These are phyloP conservation scores for Naganishia albida DNA, from an alignment of 1,284 basidiomycete species.

Conservation along the genomic window DNA sequence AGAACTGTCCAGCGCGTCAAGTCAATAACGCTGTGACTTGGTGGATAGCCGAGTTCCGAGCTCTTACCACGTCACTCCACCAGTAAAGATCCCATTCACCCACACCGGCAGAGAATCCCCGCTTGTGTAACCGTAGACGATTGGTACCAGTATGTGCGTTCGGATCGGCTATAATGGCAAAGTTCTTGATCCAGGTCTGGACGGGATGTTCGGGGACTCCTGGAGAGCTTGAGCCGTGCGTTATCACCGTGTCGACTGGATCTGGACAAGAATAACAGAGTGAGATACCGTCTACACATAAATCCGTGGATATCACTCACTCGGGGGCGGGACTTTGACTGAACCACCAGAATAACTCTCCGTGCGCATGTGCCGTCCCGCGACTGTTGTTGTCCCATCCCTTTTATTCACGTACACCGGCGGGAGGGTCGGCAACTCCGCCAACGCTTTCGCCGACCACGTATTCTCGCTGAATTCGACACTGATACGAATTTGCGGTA, in stretches of 20 bases:
- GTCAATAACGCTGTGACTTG: neutral
- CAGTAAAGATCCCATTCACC: conserved; percentile 21
- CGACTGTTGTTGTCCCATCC: neutral
- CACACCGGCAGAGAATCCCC: conserved; percentile 1
- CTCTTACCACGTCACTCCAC: conserved; percentile 21
- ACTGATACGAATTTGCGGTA: conserved; percentile 1
- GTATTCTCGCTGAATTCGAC: conserved; percentile 16
- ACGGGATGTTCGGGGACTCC: conserved; percentile 16
- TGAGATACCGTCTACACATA: too few relatives aligned
- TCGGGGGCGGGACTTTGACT: conserved; percentile 2
- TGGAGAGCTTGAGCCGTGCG: conserved; percentile 5
- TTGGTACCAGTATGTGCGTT: neutral
- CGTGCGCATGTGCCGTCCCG: conserved; percentile 13
- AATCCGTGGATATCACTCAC: too few relatives aligned
- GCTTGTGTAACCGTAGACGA: neutral
- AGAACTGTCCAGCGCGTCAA: neutral
- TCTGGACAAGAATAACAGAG: neutral
- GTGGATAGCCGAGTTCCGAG: neutral
- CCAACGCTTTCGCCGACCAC: neutral
- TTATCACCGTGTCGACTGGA: conserved; percentile 4
- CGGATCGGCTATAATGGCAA: conserved; percentile 9
- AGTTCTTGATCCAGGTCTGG: conserved; percentile 17
- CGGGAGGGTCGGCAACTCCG: conserved; percentile 1
- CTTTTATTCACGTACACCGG: conserved; percentile 4
- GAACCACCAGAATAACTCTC: conserved; percentile 9